phyloP scores from a whole-genome alignment of 2,329 filamentous ascomycete genomes.

The Leptosphaerulina australis region DNA sequence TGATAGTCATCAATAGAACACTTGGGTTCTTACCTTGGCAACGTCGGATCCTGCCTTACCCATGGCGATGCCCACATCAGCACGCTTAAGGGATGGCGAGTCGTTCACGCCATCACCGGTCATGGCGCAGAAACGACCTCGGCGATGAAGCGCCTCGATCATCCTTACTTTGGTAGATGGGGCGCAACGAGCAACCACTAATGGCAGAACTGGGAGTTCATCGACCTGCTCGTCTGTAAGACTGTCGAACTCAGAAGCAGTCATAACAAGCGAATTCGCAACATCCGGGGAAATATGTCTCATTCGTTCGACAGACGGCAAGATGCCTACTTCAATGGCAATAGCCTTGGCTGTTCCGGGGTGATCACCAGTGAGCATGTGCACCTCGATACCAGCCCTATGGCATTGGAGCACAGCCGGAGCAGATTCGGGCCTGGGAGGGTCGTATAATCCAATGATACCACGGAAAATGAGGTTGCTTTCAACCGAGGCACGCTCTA shows the following conservation, averaged over 20 bases:
- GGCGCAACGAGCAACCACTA: conserved; percentile 83
- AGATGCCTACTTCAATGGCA: conserved; percentile 55
- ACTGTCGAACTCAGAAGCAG: conserved; percentile 71
- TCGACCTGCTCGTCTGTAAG: conserved; percentile 78
- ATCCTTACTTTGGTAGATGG: conserved; percentile 88
- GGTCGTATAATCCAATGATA: conserved; percentile 83
- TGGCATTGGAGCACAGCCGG: conserved; percentile 54
- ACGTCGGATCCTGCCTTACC: conserved; percentile 78
- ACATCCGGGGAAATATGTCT: conserved; percentile 36
- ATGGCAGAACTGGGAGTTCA: conserved; percentile 72
- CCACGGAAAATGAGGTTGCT: conserved; percentile 73
- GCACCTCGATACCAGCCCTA: conserved; percentile 54
- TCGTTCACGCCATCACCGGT: conserved; percentile 90
- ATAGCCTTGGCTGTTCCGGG: conserved; percentile 55
- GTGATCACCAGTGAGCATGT: conserved; percentile 58
- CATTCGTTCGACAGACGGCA: conserved; percentile 37
- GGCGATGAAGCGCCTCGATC: conserved; percentile 84
- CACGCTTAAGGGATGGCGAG: conserved; percentile 77
- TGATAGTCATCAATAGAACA: neutral
- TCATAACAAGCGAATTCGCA: conserved; percentile 44
- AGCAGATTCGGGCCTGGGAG: conserved; percentile 79
- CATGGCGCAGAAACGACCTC: conserved; percentile 80
- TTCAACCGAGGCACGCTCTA: conserved; percentile 69
- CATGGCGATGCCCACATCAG: conserved; percentile 90
- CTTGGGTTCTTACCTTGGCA: conserved; percentile 60